phyloP scores from a whole-genome alignment of 2,329 filamentous ascomycete species.

The Fusarium sulawesiense region DNA sequence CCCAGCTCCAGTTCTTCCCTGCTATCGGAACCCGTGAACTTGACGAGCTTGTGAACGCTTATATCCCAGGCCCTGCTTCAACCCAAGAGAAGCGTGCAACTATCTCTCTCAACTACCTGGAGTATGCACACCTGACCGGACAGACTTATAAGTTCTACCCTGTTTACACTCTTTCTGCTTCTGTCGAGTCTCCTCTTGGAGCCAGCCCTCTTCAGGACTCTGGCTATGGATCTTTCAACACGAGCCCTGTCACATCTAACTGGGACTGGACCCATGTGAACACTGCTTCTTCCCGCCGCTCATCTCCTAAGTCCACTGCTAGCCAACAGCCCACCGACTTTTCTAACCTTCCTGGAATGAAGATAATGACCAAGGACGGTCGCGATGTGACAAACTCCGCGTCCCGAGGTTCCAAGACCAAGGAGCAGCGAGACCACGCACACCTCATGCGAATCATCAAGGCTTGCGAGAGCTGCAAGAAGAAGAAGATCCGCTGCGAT shows the following conservation, averaged over 20 bases:
- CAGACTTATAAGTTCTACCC: constrained; percentile 71
- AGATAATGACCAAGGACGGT: constrained; percentile 73
- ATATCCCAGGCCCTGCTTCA: constrained; percentile 64
- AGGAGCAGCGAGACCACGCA: constrained; percentile 75
- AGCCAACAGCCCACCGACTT: constrained; percentile 57
- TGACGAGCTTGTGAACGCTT: constrained; percentile 68
- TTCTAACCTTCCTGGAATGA: constrained; percentile 70
- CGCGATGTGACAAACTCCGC: constrained; percentile 71
- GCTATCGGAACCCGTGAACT: constrained; percentile 71
- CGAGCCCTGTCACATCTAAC: constrained; percentile 62
- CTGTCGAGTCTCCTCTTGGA: constrained; percentile 58
- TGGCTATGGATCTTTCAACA: constrained; percentile 59
- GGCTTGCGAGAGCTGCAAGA: constrained; percentile 71
- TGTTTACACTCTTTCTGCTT: constrained; percentile 56
- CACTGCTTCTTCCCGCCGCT: constrained; percentile 48
- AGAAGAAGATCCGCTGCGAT: constrained; percentile 73
- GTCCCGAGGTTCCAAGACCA: constrained; percentile 72
- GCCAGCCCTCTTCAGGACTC: constrained; percentile 57
- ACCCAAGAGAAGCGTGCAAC: constrained; percentile 69
- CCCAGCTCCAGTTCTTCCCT: constrained; percentile 73
- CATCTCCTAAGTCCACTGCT: constrained; percentile 46
- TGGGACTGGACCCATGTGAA: constrained; percentile 59
- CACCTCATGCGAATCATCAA: constrained; percentile 75
- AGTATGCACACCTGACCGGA: constrained; percentile 64
- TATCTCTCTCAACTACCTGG: constrained; percentile 70